A percentile compares a stretch with the other conserved stretches of the same genome.
Evolutionary conservation across 805 yeast species (phyloP).

Genomic region (Kregervanrija delftensis): DNA sequence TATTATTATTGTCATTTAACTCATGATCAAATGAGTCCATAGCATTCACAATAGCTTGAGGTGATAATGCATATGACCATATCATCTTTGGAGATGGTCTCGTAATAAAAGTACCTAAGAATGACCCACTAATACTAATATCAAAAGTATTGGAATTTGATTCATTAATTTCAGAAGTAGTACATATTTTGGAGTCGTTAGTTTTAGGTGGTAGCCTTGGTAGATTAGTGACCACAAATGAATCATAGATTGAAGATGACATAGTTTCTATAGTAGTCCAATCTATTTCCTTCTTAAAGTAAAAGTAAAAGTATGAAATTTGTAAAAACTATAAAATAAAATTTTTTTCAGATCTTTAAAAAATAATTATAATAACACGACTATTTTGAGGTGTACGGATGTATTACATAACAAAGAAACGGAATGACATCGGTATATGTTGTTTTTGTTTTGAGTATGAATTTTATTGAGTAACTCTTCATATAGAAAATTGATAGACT

Average conservation of each 20-base stretch:
- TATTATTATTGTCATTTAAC: constrained; percentile 5
- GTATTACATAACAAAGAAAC: too few species aligned
- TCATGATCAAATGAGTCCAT: constrained; percentile 29
- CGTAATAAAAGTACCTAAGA: constrained; percentile 42
- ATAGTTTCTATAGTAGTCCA: constrained; percentile 2
- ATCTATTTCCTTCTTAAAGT: too few species aligned
- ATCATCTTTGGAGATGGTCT: constrained; percentile 51
- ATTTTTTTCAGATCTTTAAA: too few species aligned
- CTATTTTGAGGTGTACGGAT: too few species aligned
- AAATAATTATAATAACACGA: too few species aligned
- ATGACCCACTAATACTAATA: constrained; percentile 48
- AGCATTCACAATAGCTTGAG: constrained; percentile 36
- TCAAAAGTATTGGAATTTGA: constrained; percentile 34
- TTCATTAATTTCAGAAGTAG: constrained; percentile 20
- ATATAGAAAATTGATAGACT: too few species aligned
- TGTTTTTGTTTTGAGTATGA: too few species aligned
- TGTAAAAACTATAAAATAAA: too few species aligned
- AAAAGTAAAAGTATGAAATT: too few species aligned
- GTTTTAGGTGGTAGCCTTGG: constrained; percentile 25
- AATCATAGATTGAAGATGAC: constrained; percentile 20
- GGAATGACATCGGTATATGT: too few species aligned
- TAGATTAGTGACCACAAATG: constrained; percentile 27
- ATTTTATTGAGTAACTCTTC: too few species aligned
- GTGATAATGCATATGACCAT: constrained; percentile 50
- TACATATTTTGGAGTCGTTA: constrained; percentile 17